These are phyloP conservation scores for Galeopsis tetrahit DNA, from an alignment of 257 asterid genomes.

Conservation along the genomic window DNA sequence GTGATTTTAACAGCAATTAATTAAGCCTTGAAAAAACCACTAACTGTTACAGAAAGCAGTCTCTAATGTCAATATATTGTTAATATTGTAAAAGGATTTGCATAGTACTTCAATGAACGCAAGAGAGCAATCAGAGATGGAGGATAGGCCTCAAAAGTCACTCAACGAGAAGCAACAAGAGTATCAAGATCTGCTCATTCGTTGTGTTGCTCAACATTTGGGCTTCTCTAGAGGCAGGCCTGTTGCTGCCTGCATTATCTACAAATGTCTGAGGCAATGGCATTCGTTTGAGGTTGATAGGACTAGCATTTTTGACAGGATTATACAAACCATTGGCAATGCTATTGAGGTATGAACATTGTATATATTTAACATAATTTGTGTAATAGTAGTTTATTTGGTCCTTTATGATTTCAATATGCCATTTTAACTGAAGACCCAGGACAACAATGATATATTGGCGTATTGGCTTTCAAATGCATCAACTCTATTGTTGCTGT, in stretches of 20 bases:
- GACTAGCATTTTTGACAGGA: constrained; percentile 93
- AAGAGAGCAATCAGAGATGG: constrained; percentile 66
- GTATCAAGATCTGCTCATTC: constrained; percentile 91
- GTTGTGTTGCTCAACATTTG: constrained; percentile 88
- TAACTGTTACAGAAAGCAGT: constrained; percentile 18
- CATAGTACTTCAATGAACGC: constrained; percentile 73
- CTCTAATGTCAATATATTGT: constrained; percentile 29
- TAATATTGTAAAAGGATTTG: constrained; percentile 57
- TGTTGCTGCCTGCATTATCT: constrained; percentile 89
- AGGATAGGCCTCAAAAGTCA: constrained; percentile 88
- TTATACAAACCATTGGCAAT: constrained; percentile 94
- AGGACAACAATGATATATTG: constrained; percentile 83
- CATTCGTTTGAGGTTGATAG: constrained; percentile 91
- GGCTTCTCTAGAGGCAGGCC: constrained; percentile 92
- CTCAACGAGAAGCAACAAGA: constrained; percentile 94
- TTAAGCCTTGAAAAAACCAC: not conserved
- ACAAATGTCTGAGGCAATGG: constrained; percentile 96
- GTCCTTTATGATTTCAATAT: constrained; percentile 24
- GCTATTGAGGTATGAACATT: constrained; percentile 84
- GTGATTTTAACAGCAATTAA: too few relatives aligned
- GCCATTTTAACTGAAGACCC: constrained; percentile 56
- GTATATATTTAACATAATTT: not conserved
- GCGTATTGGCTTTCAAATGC: constrained; percentile 98
- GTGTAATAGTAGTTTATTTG: constrained; percentile 12
- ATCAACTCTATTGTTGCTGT: constrained; percentile 85